Evolutionary conservation across 2,329 filamentous ascomycete genomes (phyloP), one percentile per base, ranked within the genome.

Genomic region (Fusarium papillatum): DNA sequence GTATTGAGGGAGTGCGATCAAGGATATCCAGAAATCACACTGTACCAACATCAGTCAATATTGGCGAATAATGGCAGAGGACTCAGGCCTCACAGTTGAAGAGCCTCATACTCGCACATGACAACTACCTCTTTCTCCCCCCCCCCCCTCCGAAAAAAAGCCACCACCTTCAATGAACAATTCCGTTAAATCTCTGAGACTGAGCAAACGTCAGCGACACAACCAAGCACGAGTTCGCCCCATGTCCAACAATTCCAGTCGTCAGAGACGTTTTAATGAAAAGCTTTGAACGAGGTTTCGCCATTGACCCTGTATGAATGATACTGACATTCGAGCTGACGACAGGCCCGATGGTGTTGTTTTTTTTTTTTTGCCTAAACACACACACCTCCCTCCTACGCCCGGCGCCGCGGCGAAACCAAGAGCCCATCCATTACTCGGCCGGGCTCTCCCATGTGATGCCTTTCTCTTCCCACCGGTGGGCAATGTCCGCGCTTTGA

Each of bases 211-310:
- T 67, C 71, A 73, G 68, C 68, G 53, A 66, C 63, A 53, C 48
- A 60, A 46, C 50, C 53, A 55, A 72, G 69, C 63, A 68, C 72
- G 72, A 76, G 64, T 48, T 57, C 64, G 29, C 29, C 29, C 76
- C 69, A 75, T 66, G 66, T 73, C 67, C 72, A 76, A 66, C 64
- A 73, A 78, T 76, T 79, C 77, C 77, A 78, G 75, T 64, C 65
- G 19, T 63, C 41, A 50, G 41, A 60, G 64, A 71, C 34, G 55
- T 63, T 64, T 64, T 31, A 69, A 69, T 69, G 57, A 66, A 34
- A 34, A 29, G 57, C 31, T 60, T 68, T 53, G 16, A 29, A 53
- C 41, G 41, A 46, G n/a, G 41, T 46, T 13, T 31, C 50, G 50
- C 50, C 50, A 55, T 55, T 55, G 26, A 55, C 26, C 70, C 36